Conservation (phyloP, 768 basidiomycete species). For the Trametes elegans region DNA sequence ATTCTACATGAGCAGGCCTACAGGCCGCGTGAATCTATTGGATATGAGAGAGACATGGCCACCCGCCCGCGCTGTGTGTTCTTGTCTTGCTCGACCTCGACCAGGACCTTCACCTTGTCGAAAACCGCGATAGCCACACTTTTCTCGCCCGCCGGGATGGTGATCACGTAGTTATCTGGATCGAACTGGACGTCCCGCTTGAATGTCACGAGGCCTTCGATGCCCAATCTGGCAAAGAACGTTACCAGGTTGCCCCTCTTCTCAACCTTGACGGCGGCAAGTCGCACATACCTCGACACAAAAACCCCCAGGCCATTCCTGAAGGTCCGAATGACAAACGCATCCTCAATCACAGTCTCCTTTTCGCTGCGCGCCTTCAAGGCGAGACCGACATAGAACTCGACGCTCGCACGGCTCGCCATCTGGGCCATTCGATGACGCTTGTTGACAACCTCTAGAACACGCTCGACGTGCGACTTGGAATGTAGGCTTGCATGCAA, state of each 20-base stretch:
- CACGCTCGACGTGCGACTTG: constrained; percentile 82
- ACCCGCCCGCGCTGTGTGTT: constrained; percentile 91
- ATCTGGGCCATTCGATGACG: constrained; percentile 97
- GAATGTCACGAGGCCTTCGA: constrained; percentile 94
- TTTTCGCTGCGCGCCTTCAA: constrained; percentile 65
- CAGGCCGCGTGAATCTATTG: constrained; percentile 53
- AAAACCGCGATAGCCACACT: constrained; percentile 80
- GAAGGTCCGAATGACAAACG: constrained; percentile 92
- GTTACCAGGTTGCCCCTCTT: constrained; percentile 3
- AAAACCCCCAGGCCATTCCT: constrained; percentile 96
- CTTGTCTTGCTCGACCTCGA: constrained; percentile 91
- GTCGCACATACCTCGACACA: constrained; percentile 76
- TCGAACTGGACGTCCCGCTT: constrained; percentile 88
- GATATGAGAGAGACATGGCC: constrained; percentile 74
- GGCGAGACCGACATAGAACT: constrained; percentile 95
- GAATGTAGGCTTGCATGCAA: constrained; percentile 89
- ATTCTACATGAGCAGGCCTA: constrained; percentile 26
- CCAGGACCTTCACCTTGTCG: constrained; percentile 88
- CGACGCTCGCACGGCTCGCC: constrained; percentile 94
- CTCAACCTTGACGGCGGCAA: background rate
- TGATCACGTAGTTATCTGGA: constrained; percentile 84
- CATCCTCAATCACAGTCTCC: constrained; percentile 66
- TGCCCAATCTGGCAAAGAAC: constrained; percentile 62
- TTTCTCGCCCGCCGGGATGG: constrained; percentile 48
- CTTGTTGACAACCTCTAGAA: constrained; percentile 83